Evolutionary conservation across 495 filamentous ascomycete genomes (phyloP).

Genomic region (Umbilicaria muhlenbergii): DNA sequence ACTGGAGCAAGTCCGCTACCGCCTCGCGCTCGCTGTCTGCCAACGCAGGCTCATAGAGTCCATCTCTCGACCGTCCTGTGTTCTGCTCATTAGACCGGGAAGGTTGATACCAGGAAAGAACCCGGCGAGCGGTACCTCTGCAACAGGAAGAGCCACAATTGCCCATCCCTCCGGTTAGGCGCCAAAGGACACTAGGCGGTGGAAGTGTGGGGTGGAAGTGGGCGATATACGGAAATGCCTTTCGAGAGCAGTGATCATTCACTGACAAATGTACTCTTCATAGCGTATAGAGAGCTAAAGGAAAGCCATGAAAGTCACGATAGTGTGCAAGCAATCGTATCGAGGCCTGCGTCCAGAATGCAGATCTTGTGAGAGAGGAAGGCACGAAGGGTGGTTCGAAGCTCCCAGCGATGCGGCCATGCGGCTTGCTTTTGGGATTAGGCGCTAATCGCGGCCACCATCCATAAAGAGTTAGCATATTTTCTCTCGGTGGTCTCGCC

Average conservation of each 20-base stretch:
- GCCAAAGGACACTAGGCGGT: conserved; percentile 27
- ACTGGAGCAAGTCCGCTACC: conserved; percentile 86
- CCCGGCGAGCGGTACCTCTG: conserved; percentile 23
- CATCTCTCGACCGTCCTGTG: conserved; percentile 74
- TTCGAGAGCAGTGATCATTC: not conserved
- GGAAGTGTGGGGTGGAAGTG: conserved; percentile 18
- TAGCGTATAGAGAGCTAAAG: too few relatives aligned
- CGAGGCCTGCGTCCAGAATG: too few relatives aligned
- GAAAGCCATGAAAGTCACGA: too few relatives aligned
- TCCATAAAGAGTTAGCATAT: too few relatives aligned
- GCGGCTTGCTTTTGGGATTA: too few relatives aligned
- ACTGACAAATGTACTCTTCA: too few relatives aligned
- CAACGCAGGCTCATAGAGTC: conserved; percentile 85
- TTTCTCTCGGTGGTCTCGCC: too few relatives aligned
- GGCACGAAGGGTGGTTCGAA: too few relatives aligned
- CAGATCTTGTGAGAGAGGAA: too few relatives aligned
- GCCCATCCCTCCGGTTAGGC: conserved; percentile 15
- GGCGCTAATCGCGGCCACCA: too few relatives aligned
- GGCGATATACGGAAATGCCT: not conserved
- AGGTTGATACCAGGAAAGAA: not conserved
- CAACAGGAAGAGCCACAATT: conserved; percentile 34
- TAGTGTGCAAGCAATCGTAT: too few relatives aligned
- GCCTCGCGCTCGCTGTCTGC: conserved; percentile 96
- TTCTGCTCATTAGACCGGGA: not conserved
- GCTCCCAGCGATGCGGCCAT: too few relatives aligned